A percentile compares a stretch with the other conserved stretches of the same genome.
phyloP scores from a whole-genome alignment of 225 moss, liverwort and hornwort species.

The Rhytidiadelphus loreus region DNA sequence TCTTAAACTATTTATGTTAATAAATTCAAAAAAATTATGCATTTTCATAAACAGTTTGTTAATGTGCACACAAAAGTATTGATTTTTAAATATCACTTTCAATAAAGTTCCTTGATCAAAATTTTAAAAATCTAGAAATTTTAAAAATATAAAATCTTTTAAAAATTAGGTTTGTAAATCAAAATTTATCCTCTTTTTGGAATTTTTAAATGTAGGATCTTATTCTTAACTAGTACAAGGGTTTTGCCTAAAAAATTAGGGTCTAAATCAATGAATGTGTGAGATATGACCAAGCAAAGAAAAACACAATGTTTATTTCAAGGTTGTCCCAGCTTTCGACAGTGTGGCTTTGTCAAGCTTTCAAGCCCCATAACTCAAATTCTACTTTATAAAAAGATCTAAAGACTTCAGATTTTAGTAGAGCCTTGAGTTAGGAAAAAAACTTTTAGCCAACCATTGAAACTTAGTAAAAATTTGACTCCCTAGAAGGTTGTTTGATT shows the following conservation, averaged over 20 bases:
- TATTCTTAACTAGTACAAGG: background rate
- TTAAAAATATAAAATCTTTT: rapidly evolving
- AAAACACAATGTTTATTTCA: background rate
- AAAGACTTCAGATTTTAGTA: background rate
- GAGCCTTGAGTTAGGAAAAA: background rate
- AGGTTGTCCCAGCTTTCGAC: background rate
- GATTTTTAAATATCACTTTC: background rate
- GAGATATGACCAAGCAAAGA: background rate
- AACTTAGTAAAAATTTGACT: background rate
- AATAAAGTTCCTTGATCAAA: rapidly evolving
- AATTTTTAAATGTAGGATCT: background rate
- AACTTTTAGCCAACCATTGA: rapidly evolving
- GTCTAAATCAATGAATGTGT: background rate
- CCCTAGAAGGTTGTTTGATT: background rate
- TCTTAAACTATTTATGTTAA: background rate
- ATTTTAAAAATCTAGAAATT: background rate
- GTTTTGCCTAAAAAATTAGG: background rate
- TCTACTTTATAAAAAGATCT: background rate
- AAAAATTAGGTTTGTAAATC: background rate
- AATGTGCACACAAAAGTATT: background rate
- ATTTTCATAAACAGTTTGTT: background rate
- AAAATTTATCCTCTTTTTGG: background rate
- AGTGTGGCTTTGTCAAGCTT: background rate
- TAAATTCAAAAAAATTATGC: background rate
- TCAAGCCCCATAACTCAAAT: background rate